phyloP scores from a whole-genome alignment of 768 basidiomycete genomes.

The Boletus fagicola region DNA sequence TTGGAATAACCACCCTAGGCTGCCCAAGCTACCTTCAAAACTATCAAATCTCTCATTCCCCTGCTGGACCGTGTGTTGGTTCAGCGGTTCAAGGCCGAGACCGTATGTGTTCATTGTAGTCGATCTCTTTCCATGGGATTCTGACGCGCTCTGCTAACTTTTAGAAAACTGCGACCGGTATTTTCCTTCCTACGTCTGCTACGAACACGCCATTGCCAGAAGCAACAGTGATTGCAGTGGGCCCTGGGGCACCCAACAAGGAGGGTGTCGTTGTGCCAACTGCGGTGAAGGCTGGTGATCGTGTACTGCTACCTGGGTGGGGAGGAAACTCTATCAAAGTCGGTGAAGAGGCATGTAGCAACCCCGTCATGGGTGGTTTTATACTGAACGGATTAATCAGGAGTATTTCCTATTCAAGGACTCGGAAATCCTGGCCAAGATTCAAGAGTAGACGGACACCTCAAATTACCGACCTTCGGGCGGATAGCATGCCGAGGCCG shows the following conservation, averaged over 20 bases:
- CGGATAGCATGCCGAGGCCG: background rate
- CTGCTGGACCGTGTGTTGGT: conserved; percentile 96
- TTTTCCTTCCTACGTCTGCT: conserved; percentile 92
- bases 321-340: conserved; percentile 96
- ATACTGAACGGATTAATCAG: conserved; percentile 40
- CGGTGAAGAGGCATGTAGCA: conserved; percentile 81
- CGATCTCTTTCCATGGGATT: background rate
- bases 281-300: conserved; percentile 83
- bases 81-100: conserved; percentile 95
- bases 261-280: conserved; percentile 74
- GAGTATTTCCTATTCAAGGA: conserved; percentile 97
- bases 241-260: conserved; percentile 91
- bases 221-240: conserved; percentile 93
- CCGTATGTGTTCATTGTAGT: conserved; percentile 51
- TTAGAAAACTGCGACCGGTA: conserved; percentile 96
- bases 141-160: background rate
- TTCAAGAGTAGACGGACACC: conserved; percentile 67
- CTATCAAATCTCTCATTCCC: conserved; percentile 86
- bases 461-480: background rate
- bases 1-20: conserved; percentile 45
- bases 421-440: conserved; percentile 93
- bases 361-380: background rate
- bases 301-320: conserved; percentile 93
- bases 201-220: conserved; percentile 88
- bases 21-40: conserved; percentile 91